Conservation (phyloP, 768 basidiomycete genomes). For the Cantharellus cinnabarinus region DNA sequence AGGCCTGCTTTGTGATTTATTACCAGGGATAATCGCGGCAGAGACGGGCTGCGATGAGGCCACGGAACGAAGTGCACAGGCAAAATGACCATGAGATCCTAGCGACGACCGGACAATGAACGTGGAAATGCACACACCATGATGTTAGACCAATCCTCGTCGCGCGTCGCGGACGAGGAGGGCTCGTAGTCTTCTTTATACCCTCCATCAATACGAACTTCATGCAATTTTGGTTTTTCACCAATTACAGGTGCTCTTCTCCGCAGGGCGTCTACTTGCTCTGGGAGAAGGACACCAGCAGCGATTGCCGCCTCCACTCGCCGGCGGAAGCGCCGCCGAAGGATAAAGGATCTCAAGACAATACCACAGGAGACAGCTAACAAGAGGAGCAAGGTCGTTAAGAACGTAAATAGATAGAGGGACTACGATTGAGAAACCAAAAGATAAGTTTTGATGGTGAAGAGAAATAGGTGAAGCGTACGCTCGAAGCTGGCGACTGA, state of each 20-base stretch:
- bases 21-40: neutral
- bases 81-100: too few relatives aligned
- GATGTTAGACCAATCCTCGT: slow-evolving; percentile 1
- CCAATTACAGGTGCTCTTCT: neutral
- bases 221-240: neutral
- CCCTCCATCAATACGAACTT: slow-evolving; percentile 2
- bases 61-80: too few relatives aligned
- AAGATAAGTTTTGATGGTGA: too few relatives aligned
- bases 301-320: slow-evolving; percentile 8
- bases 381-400: slow-evolving; percentile 11
- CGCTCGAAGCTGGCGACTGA: too few relatives aligned
- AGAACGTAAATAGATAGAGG: slow-evolving; percentile 11
- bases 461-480: too few relatives aligned
- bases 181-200: neutral
- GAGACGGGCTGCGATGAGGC: neutral
- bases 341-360: slow-evolving; percentile 10
- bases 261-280: slow-evolving; percentile 2
- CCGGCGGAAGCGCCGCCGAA: slow-evolving; percentile 10
- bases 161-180: neutral
- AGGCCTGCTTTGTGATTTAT: neutral
- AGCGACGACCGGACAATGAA: too few relatives aligned
- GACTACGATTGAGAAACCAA: neutral
- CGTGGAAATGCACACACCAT: neutral
- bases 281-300: slow-evolving; percentile 4
- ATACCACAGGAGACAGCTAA: slow-evolving; percentile 10